Conservation (phyloP, 139 green algal species). For the Edaphochlamys debaryana region DNA sequence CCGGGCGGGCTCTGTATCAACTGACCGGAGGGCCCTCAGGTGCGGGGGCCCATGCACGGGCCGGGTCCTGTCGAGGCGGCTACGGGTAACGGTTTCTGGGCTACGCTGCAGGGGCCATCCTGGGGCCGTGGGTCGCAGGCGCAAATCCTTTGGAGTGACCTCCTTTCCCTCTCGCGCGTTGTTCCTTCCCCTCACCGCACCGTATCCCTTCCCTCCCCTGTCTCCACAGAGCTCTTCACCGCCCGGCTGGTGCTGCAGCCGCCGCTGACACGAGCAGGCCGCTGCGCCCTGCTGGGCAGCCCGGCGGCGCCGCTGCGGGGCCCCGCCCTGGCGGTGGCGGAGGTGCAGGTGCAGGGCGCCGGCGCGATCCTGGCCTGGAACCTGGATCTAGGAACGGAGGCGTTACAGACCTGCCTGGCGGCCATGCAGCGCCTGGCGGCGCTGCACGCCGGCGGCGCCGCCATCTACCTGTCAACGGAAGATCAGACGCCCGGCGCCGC, state of each 20-base stretch:
- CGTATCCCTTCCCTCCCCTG: too few species aligned
- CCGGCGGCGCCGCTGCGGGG: slow-evolving; percentile 13
- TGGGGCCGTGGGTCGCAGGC: too few species aligned
- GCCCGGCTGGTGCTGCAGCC: slow-evolving; percentile 16
- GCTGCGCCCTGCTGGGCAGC: neutral
- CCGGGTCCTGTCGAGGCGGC: too few species aligned
- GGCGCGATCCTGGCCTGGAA: slow-evolving; percentile 17
- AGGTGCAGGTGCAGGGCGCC: slow-evolving; percentile 30
- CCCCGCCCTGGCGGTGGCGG: slow-evolving; percentile 20
- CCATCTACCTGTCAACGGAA: too few species aligned
- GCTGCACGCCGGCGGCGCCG: neutral
- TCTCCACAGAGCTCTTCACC: slow-evolving; percentile 26
- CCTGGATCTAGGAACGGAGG: slow-evolving; percentile 2
- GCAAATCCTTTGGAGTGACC: too few species aligned
- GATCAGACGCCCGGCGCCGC: too few species aligned
- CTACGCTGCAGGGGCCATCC: too few species aligned
- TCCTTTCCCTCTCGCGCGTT: too few species aligned
- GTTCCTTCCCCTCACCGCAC: too few species aligned
- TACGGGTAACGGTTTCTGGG: too few species aligned
- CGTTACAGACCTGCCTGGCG: slow-evolving; percentile 1
- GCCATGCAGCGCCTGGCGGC: slow-evolving; percentile 4
- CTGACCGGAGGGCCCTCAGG: neutral
- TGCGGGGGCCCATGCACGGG: too few species aligned
- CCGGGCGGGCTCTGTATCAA: slow-evolving; percentile 1
- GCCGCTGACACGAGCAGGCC: neutral